Evolutionary conservation across 345 rosid genomes (phyloP), one percentile per base, ranked within the genome.

Genomic region (Syzygium grande): DNA sequence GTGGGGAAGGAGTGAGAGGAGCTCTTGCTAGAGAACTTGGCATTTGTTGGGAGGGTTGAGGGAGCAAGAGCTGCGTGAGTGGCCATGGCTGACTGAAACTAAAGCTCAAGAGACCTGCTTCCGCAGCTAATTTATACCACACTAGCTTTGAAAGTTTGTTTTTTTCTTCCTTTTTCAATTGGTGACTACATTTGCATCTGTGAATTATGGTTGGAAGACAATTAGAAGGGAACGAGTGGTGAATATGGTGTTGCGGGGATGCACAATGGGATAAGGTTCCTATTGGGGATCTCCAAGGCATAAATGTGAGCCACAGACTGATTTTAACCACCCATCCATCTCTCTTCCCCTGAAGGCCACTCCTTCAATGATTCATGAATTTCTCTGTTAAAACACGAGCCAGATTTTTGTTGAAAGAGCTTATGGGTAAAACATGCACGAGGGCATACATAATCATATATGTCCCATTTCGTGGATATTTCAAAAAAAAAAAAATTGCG

Each of bases 21-120:
- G 92, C 58, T 56, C 84, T 90, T 96, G 86, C 96, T 94, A 59
- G 92, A 94, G 88, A 94, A 92, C 90, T 93, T 93, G 78, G 95
- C 89, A 84, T 86, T 91, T 85, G 94, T 92, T 11, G 96, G 96
- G 89, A 95, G 91, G 88, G 98, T 94, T 6, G 98, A 93, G 84
- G 98, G 92, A 88, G 99, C 98, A 41, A 98, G 95, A 93, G 97
- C 97, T 91, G 99, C 95, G 89, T 95, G 96, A 86, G 96, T 93
- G 88, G 99, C 98, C 99, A 98, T 98, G 92, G 89, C 90, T 89
- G 89, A 92, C 88, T 87, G 91, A 88, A 92, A 41, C 91, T 89
- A 86, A 87, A 90, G 88, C 88, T 84, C 77, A 51, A n/a, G 83
- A 51, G 52, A 59, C 68, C 51, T 54, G 11, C 77, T 30, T 55